A percentile compares a stretch with the other conserved stretches of the same genome.
These are phyloP conservation scores for Phyllosticta citriasiana DNA, from an alignment of 2,329 filamentous ascomycete species.

Conservation along the genomic window DNA sequence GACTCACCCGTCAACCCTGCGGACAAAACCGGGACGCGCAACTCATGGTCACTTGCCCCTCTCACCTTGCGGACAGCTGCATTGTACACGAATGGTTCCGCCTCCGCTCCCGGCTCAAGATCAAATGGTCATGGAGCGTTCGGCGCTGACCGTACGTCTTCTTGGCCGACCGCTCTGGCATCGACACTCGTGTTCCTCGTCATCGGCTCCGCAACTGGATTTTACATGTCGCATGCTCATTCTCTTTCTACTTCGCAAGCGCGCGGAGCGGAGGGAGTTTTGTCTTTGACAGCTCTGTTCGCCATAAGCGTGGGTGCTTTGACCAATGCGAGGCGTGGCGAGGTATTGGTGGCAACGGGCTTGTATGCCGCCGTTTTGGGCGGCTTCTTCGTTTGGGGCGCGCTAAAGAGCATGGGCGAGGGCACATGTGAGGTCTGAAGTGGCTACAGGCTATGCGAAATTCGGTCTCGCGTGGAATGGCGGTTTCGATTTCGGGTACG, in stretches of 20 bases:
- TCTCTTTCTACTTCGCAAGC: slow-evolving; percentile 9
- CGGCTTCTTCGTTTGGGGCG: slow-evolving; percentile 14
- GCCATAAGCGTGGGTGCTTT: slow-evolving; percentile 15
- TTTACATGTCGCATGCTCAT: slow-evolving; percentile 13
- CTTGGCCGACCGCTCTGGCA: not conserved
- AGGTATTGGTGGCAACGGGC: slow-evolving; percentile 20
- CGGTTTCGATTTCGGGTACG: not conserved
- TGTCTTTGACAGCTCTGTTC: slow-evolving; percentile 16
- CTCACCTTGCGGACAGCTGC: not conserved
- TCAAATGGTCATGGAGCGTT: not conserved
- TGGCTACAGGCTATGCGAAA: not conserved
- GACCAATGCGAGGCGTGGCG: slow-evolving; percentile 15
- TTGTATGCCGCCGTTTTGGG: slow-evolving; percentile 18
- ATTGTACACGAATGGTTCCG: not conserved
- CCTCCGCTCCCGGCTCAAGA: not conserved
- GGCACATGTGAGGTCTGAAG: not conserved
- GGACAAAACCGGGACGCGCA: not conserved
- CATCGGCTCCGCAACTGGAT: slow-evolving; percentile 16
- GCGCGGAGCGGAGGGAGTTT: not conserved
- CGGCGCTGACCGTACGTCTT: not conserved
- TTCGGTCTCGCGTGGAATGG: not conserved
- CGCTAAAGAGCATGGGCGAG: not conserved
- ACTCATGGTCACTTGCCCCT: not conserved
- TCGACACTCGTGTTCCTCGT: slow-evolving; percentile 12
- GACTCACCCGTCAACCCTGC: not conserved